A percentile compares a stretch with the other conserved stretches of the same genome.
Conservation (phyloP, 75 land plant genomes). For the Isoetes taiwanensis region DNA sequence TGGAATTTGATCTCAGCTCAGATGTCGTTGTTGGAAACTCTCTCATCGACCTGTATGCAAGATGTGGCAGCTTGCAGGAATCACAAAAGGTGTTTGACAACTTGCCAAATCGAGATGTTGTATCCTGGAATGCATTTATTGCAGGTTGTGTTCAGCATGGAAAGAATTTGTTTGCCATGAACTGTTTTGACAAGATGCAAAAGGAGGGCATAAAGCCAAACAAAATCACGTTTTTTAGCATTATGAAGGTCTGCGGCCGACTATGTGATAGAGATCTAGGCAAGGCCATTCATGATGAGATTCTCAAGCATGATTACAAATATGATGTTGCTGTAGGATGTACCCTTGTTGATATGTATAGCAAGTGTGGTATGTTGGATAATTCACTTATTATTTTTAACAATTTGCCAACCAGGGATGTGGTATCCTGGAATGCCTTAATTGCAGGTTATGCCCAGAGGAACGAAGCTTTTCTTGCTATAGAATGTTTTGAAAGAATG, state of each 20-base stretch:
- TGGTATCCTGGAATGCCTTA: constrained; percentile 14
- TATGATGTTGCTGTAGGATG: background rate
- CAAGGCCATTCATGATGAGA: too few relatives aligned
- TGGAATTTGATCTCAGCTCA: too few relatives aligned
- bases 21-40: too few relatives aligned
- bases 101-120: constrained; percentile 8
- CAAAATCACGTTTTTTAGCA: constrained; percentile 18
- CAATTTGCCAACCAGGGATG: background rate
- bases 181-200: constrained; percentile 2
- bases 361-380: constrained; percentile 11
- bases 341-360: constrained; percentile 17
- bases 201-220: constrained; percentile 11
- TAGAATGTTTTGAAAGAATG: constrained; percentile 1
- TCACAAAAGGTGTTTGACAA: background rate
- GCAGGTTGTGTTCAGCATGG: constrained; percentile 17
- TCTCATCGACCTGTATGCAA: too few relatives aligned
- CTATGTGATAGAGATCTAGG: too few relatives aligned
- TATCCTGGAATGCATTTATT: constrained; percentile 22
- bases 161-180: constrained; percentile 8
- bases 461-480: background rate
- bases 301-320: too few relatives aligned
- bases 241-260: too few relatives aligned
- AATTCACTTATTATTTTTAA: constrained; percentile 8
- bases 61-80: background rate
- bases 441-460: constrained; percentile 12